Evolutionary conservation across 225 moss, liverwort and hornwort species (phyloP).

Genomic region (Polytrichum commune): DNA sequence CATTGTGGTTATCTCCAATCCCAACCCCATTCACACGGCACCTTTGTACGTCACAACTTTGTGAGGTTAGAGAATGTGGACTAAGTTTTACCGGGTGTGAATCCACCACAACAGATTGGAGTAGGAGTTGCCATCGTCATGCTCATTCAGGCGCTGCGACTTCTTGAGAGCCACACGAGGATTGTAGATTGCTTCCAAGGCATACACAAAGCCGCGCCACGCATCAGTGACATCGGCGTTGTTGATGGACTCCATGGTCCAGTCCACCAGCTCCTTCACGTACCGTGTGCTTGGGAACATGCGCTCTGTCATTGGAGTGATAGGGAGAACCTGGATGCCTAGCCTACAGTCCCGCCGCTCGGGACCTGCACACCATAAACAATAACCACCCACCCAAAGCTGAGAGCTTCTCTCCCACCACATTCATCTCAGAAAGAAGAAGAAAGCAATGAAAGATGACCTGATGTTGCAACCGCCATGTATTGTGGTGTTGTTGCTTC

Average conservation of each 20-base stretch:
- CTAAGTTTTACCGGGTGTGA: conserved; percentile 39
- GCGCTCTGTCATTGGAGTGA: conserved; percentile 74
- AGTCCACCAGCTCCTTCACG: conserved; percentile 80
- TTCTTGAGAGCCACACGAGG: conserved; percentile 48
- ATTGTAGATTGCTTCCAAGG: conserved; percentile 69
- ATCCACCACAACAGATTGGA: conserved; percentile 98
- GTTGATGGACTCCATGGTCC: conserved; percentile 55
- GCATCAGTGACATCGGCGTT: conserved; percentile 67
- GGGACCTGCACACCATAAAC: conserved; percentile 24
- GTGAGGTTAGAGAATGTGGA: conserved; percentile 1
- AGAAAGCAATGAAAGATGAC: too few relatives aligned
- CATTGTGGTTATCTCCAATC: too few relatives aligned
- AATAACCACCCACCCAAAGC: neutral
- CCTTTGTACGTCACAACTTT: too few relatives aligned
- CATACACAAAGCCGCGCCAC: conserved; percentile 82
- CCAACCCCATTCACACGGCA: too few relatives aligned
- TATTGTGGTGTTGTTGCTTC: too few relatives aligned
- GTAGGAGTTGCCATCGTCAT: conserved; percentile 87
- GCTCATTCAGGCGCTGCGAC: conserved; percentile 42
- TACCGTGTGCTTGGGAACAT: conserved; percentile 58
- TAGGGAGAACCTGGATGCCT: conserved; percentile 85
- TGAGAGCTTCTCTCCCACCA: neutral
- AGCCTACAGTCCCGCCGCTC: conserved; percentile 77
- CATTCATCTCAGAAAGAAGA: too few relatives aligned
- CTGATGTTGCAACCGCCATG: too few relatives aligned